Conservation (phyloP, 2,329 filamentous ascomycete species). For the Atkinsonella texensis region DNA sequence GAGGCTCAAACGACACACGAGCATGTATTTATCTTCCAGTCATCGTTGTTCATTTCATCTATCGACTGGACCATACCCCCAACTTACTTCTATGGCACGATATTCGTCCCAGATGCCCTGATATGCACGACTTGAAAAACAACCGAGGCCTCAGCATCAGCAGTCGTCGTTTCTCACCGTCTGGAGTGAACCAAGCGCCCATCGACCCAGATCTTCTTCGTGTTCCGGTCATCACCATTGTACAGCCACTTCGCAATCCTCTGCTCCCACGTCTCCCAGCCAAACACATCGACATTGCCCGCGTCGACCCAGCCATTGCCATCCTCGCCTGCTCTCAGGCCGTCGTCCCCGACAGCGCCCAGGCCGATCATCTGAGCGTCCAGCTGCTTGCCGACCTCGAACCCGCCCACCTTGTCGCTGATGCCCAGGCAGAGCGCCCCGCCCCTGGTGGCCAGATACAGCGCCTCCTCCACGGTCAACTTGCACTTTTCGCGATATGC, state of each 20-base stretch:
- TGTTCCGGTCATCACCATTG: conserved; percentile 86
- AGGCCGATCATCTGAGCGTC: conserved; percentile 77
- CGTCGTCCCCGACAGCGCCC: conserved; percentile 31
- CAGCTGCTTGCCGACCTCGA: conserved; percentile 79
- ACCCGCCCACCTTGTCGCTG: conserved; percentile 59
- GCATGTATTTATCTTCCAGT: no score
- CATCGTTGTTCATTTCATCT: no score
- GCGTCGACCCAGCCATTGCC: conserved; percentile 20
- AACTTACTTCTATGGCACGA: no score
- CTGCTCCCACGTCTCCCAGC: conserved; percentile 82
- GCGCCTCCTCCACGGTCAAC: conserved; percentile 70
- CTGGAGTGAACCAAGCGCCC: conserved; percentile 66
- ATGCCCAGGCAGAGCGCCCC: conserved; percentile 75
- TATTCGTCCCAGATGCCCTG: background rate
- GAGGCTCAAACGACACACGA: no score
- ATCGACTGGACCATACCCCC: no score
- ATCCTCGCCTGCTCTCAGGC: conserved; percentile 11
- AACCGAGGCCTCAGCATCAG: background rate
- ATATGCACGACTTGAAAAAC: background rate
- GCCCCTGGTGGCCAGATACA: conserved; percentile 80
- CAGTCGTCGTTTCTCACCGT: conserved; percentile 2
- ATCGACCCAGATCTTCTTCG: conserved; percentile 76
- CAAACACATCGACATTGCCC: conserved; percentile 77
- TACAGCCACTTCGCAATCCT: conserved; percentile 89
- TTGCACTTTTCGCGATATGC: conserved; percentile 41